Evolutionary conservation across 129 eudicot genomes (phyloP).

Genomic region (Pittosporum tobira): DNA sequence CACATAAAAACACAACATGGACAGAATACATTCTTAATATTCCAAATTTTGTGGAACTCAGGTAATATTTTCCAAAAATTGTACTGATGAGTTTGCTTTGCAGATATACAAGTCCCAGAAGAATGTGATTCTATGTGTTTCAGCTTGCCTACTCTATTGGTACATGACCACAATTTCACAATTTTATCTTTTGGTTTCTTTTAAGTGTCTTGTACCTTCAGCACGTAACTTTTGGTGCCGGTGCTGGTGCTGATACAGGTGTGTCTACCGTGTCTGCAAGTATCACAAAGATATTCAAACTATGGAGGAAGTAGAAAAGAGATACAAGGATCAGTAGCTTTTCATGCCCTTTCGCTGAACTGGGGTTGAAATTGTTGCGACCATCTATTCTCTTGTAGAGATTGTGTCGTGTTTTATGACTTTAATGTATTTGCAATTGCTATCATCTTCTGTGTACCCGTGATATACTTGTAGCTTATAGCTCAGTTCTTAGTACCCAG

Average conservation of each 20-base stretch:
- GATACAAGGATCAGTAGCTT: conserved; percentile 67
- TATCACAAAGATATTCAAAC: conserved; percentile 60
- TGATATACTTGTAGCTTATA: too few species aligned
- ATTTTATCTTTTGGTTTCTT: neutral
- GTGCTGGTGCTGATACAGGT: conserved; percentile 39
- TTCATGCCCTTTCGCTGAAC: neutral
- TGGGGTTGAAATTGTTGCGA: neutral
- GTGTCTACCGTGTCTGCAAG: conserved; percentile 71
- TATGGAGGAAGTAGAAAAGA: conserved; percentile 85
- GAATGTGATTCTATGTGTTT: conserved; percentile 21
- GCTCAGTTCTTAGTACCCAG: too few species aligned
- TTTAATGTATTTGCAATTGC: neutral
- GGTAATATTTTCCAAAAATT: too few species aligned
- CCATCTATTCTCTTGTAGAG: neutral
- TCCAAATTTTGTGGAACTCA: too few species aligned
- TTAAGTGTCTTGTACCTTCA: neutral
- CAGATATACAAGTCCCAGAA: conserved; percentile 24
- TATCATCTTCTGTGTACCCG: too few species aligned
- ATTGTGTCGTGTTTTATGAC: conserved; percentile 8
- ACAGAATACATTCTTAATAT: too few species aligned
- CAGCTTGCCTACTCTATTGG: conserved; percentile 24
- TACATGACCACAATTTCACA: neutral
- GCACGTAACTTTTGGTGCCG: neutral
- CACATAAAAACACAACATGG: too few species aligned
- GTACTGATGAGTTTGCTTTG: conserved; percentile 7